These are phyloP conservation scores for Chaetomium sp. DNA, from an alignment of 2,329 filamentous ascomycete genomes.

Conservation along the genomic window DNA sequence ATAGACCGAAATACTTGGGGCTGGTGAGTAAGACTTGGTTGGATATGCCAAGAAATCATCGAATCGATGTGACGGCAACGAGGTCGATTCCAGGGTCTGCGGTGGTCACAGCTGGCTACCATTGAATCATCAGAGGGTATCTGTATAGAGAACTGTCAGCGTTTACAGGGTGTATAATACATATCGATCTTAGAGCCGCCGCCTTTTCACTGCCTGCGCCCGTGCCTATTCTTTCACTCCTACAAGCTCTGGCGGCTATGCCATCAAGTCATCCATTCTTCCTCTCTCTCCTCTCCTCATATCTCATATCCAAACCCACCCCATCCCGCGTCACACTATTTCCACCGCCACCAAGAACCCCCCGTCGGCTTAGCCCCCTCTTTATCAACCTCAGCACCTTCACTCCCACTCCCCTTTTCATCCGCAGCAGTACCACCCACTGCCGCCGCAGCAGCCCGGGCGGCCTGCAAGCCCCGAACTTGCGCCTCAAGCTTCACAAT, in stretches of 20 bases:
- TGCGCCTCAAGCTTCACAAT: conserved; percentile 33
- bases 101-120: not conserved
- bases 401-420: not conserved
- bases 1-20: conserved; percentile 3
- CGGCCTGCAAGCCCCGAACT: conserved; percentile 27
- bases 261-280: not conserved
- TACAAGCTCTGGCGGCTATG: not conserved
- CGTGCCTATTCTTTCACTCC: not conserved
- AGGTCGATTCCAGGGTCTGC: not conserved
- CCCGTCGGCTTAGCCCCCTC: conserved; percentile 4
- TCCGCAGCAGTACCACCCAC: not conserved
- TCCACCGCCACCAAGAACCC: conserved; percentile 19
- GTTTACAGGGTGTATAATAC: conserved; percentile 5
- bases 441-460: not conserved
- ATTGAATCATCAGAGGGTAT: not conserved
- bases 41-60: not conserved
- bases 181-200: not conserved
- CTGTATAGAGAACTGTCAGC: not conserved
- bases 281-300: not conserved
- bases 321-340: not conserved
- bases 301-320: not conserved
- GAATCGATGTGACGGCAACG: not conserved
- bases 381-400: not conserved
- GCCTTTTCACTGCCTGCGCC: not conserved
- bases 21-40: not conserved